A percentile compares a stretch with the other conserved stretches of the same genome.
Conservation (phyloP, 176 grass and related monocot species). For the Elymus sibiricus region DNA sequence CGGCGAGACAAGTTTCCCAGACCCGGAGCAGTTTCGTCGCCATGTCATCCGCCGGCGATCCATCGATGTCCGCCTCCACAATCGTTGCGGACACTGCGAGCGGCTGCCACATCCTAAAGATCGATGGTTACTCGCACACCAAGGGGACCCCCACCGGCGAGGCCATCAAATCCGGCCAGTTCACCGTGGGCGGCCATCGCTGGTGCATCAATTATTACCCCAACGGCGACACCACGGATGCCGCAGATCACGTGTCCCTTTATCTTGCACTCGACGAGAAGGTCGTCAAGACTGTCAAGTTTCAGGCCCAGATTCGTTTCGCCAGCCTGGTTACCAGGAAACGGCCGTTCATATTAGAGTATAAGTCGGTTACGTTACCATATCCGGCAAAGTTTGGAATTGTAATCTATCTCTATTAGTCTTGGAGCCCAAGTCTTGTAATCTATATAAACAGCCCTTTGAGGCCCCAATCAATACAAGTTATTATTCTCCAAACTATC, state of each 20-base stretch:
- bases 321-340: not conserved
- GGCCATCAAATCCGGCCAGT: not conserved
- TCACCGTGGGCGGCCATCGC: not conserved
- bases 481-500: too few relatives aligned
- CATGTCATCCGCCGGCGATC: not conserved
- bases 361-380: too few relatives aligned
- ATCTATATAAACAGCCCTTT: too few relatives aligned
- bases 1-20: not conserved
- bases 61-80: not conserved
- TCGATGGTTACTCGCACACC: not conserved
- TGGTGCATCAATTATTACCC: not conserved
- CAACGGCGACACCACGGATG: not conserved
- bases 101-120: not conserved
- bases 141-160: not conserved
- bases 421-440: too few relatives aligned
- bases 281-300: not conserved
- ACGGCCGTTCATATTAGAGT: not conserved
- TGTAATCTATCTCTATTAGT: too few relatives aligned
- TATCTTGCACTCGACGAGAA: not conserved
- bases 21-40: not conserved
- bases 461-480: too few relatives aligned
- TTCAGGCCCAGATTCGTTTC: not conserved
- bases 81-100: not conserved
- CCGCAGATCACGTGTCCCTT: not conserved
- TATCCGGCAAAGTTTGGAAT: too few relatives aligned